phyloP scores from a whole-genome alignment of 371 early-diverging fungal genomes.

The Saksenaea vasiformis region DNA sequence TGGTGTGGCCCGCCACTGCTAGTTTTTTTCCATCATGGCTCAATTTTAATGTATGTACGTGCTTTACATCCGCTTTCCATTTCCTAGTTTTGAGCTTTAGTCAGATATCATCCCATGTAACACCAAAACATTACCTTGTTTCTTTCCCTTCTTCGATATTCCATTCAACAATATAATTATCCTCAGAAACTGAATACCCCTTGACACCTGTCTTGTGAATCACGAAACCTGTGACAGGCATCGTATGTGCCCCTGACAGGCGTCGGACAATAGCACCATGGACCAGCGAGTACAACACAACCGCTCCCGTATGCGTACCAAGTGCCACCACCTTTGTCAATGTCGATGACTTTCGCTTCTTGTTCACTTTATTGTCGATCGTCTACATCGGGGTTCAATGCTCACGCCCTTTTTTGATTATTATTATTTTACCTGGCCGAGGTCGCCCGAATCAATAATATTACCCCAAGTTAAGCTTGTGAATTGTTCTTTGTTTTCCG shows the following conservation, averaged over 20 bases:
- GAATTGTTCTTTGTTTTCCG: conserved; percentile 60
- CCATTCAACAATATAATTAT: conserved; percentile 75
- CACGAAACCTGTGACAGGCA: conserved; percentile 68
- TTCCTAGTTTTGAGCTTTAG: conserved; percentile 34
- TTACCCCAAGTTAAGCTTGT: conserved; percentile 69
- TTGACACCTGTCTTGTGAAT: conserved; percentile 59
- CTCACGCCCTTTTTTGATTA: neutral
- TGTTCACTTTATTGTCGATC: conserved; percentile 42
- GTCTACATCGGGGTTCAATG: neutral
- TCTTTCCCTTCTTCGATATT: conserved; percentile 63
- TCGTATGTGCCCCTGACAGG: conserved; percentile 57
- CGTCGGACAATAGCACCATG: conserved; percentile 61
- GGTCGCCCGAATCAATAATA: conserved; percentile 43
- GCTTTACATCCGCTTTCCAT: conserved; percentile 63
- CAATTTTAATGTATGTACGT: conserved; percentile 56
- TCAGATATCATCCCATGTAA: neutral
- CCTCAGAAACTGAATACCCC: conserved; percentile 70
- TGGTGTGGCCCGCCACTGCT: conserved; percentile 66
- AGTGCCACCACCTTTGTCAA: conserved; percentile 61
- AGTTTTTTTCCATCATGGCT: conserved; percentile 63
- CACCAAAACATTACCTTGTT: conserved; percentile 35
- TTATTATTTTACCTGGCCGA: conserved; percentile 29
- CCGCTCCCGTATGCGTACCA: conserved; percentile 66
- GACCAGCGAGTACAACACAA: conserved; percentile 66
- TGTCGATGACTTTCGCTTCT: conserved; percentile 43